Base-by-base conservation (phyloP, 768 basidiomycete species). In the Lentinula boryana region DNA sequence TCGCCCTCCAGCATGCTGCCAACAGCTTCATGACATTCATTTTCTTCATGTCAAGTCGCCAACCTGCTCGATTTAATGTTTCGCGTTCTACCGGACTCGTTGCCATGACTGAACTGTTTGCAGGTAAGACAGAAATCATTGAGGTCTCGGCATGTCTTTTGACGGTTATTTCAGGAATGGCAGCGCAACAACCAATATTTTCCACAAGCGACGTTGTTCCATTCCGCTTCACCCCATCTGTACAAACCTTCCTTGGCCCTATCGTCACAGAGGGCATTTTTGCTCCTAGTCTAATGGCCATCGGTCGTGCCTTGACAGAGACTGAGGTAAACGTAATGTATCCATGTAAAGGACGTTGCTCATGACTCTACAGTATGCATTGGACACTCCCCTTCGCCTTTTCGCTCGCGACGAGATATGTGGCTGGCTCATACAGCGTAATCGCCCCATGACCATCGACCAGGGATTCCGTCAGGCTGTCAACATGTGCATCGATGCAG, bases 181-280 rank as follows among this genome's bases (percentile, higher is more conserved):
- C 78, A 5, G 73, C 72, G 38, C 68, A 73, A 58, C 72, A 78
- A 61, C 87, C 80, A 70, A 72, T 90, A 46, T 90, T 93, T 68
- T 82, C 83, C 13, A 89, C 91, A 16, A 86, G 78, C 65, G 97
- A 99, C 66, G 80, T 87, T 2, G 94, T 98, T 4, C 97, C 97
- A 0, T 99, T 99, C 89, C 88, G 97, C 40, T 85, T 96, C 64
- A 98, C 97, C 4, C 95, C 95, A 3, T 98, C 97, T 73, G 84
- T 99, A 78, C 97, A 99, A 73, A 81, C 84, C 63, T 95, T 99
- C 77, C 75, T 98, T 40, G 93, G 93, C 1, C 89, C 91, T 1
- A 83, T 93, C 58, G 88, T 91, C 44, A 91, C 87, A 1, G 97
- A 99, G 71, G 97, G 96, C 7, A 75, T 97, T 40, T 76, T 99